phyloP scores from a whole-genome alignment of 1,284 basidiomycete species.

The Puccinia coronata region DNA sequence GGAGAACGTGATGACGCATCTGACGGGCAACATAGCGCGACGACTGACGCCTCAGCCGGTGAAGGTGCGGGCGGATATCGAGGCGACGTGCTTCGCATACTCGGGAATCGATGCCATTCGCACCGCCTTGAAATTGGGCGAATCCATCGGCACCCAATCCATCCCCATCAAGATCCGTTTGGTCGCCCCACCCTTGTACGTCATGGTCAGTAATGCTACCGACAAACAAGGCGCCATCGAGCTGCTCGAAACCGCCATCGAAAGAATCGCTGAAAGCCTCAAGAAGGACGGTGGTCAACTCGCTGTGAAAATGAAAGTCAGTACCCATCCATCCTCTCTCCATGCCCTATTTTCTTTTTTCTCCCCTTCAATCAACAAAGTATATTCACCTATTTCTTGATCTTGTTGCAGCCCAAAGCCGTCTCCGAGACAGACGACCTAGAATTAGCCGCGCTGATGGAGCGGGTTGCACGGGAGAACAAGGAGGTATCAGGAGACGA shows the following conservation, averaged over 20 bases:
- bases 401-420: constrained; percentile 77
- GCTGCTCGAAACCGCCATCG: constrained; percentile 87
- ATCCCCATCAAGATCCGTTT: constrained; percentile 97
- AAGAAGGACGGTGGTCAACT: constrained; percentile 80
- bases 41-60: constrained; percentile 96
- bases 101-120: constrained; percentile 98
- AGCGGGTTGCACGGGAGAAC: constrained; percentile 84
- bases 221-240: constrained; percentile 96
- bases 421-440: constrained; percentile 96
- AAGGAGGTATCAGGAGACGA: constrained; percentile 92
- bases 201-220: constrained; percentile 91
- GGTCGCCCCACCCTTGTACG: constrained; percentile 94
- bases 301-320: constrained; percentile 93
- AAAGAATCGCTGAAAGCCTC: constrained; percentile 81
- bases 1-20: constrained; percentile 68
- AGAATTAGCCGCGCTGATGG: constrained; percentile 91
- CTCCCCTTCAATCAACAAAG: neutral
- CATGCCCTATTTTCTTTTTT: too few relatives aligned
- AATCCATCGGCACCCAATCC: constrained; percentile 77
- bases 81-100: constrained; percentile 94
- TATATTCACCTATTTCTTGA: neutral
- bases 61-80: constrained; percentile 96
- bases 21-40: constrained; percentile 85
- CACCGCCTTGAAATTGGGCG: constrained; percentile 83
- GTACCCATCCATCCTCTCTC: constrained; percentile 51